Conservation (phyloP, 352 stramenopile species). For the Phytophthora cryptogea region DNA sequence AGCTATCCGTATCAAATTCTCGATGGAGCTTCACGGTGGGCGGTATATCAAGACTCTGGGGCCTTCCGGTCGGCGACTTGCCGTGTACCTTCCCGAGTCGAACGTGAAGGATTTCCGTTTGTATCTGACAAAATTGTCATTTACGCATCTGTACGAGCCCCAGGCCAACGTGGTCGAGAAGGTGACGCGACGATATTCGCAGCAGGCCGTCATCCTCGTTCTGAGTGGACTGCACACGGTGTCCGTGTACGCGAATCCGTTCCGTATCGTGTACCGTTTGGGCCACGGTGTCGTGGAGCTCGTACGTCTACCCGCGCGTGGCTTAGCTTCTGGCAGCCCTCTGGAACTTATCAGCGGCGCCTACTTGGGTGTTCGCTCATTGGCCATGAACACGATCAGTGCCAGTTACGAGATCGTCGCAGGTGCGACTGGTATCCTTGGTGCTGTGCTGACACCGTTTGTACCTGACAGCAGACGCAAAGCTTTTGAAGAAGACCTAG, state of each 20-base stretch:
- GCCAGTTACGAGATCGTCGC: constrained; percentile 89
- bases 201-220: constrained; percentile 86
- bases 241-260: constrained; percentile 88
- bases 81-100: constrained; percentile 86
- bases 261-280: constrained; percentile 87
- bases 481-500: constrained; percentile 84
- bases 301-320: constrained; percentile 74
- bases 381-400: constrained; percentile 91
- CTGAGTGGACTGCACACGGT: constrained; percentile 85
- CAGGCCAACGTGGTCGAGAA: constrained; percentile 78
- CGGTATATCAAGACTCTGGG: constrained; percentile 86
- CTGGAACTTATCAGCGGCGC: constrained; percentile 83
- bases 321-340: constrained; percentile 78
- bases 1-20: constrained; percentile 84
- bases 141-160: constrained; percentile 84
- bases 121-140: constrained; percentile 83
- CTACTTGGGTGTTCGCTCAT: constrained; percentile 82
- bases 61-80: constrained; percentile 68
- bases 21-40: constrained; percentile 85
- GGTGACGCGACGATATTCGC: constrained; percentile 78
- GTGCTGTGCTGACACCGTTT: constrained; percentile 71
- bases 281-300: constrained; percentile 84
- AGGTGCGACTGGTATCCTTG: constrained; percentile 73
- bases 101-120: constrained; percentile 90
- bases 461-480: constrained; percentile 75